Conservation (phyloP, 2,329 filamentous ascomycete genomes). For the Leptosphaerulina australis region DNA sequence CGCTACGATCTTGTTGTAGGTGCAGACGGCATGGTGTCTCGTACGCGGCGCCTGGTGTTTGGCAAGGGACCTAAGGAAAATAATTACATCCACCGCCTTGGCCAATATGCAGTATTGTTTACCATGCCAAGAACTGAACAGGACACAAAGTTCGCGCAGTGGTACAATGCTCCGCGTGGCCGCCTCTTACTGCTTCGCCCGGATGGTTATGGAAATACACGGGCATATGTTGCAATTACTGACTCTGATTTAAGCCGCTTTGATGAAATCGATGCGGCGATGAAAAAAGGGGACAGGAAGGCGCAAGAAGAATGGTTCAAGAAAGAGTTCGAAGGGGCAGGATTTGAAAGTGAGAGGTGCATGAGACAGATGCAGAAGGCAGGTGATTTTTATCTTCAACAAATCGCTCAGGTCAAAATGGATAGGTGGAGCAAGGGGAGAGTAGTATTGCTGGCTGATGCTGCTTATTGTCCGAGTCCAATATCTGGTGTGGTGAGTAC, state of each 20-base stretch:
- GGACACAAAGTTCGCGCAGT: slow-evolving; percentile 34
- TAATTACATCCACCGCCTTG: slow-evolving; percentile 31
- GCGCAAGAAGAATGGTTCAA: slow-evolving; percentile 32
- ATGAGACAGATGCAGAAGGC: slow-evolving; percentile 49
- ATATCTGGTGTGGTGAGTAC: slow-evolving; percentile 36
- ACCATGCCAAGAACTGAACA: slow-evolving; percentile 31
- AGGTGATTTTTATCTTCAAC: slow-evolving; percentile 55
- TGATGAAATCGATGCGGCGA: slow-evolving; percentile 22
- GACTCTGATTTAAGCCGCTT: slow-evolving; percentile 28
- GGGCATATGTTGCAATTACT: slow-evolving; percentile 26
- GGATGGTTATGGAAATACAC: slow-evolving; percentile 30
- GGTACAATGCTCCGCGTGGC: slow-evolving; percentile 35
- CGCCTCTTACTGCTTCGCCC: slow-evolving; percentile 33
- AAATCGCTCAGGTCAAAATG: slow-evolving; percentile 50
- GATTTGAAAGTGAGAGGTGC: slow-evolving; percentile 48
- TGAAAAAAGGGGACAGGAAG: slow-evolving; percentile 19
- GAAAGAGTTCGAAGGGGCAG: slow-evolving; percentile 44
- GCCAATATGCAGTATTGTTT: slow-evolving; percentile 41
- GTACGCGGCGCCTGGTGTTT: slow-evolving; percentile 36
- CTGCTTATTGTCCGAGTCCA: slow-evolving; percentile 47
- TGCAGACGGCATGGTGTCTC: slow-evolving; percentile 41
- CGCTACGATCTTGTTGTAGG: slow-evolving; percentile 39
- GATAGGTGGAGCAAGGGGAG: slow-evolving; percentile 43
- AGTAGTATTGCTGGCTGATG: slow-evolving; percentile 49
- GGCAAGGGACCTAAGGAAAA: slow-evolving; percentile 28